Percentiles rank a stretch among this genome's conserved stretches.
Evolutionary conservation across 2,329 filamentous ascomycete genomes (phyloP).

Genomic region (Pestalotiopsis fici): DNA sequence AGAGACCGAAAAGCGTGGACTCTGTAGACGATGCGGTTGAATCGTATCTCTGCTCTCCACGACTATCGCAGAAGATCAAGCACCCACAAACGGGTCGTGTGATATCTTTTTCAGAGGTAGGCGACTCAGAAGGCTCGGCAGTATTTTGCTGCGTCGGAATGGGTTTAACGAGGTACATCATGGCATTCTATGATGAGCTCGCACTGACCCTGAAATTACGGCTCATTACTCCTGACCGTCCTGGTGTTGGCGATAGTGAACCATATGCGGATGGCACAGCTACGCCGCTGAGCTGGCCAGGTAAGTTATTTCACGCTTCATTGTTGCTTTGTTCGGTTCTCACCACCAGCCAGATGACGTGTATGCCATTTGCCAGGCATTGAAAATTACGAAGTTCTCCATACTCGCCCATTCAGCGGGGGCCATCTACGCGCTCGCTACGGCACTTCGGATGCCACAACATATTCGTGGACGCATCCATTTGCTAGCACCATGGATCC

Average conservation of each 20-base stretch:
- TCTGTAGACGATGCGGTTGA: slow-evolving; percentile 88
- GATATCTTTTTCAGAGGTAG: slow-evolving; percentile 96
- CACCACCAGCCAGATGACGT: slow-evolving; percentile 65
- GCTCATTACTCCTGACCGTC: slow-evolving; percentile 90
- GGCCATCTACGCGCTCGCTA: slow-evolving; percentile 96
- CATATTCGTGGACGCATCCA: slow-evolving; percentile 94
- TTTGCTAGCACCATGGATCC: slow-evolving; percentile 94
- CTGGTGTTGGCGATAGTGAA: slow-evolving; percentile 91
- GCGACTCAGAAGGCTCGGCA: slow-evolving; percentile 85
- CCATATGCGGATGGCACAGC: slow-evolving; percentile 78
- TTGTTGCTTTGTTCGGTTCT: slow-evolving; percentile 19
- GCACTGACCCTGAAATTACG: slow-evolving; percentile 85
- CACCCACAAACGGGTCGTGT: slow-evolving; percentile 84
- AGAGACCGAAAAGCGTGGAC: slow-evolving; percentile 77
- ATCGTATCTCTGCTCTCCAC: slow-evolving; percentile 78
- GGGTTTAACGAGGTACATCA: slow-evolving; percentile 94
- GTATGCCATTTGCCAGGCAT: slow-evolving; percentile 85
- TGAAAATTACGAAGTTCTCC: slow-evolving; percentile 95
- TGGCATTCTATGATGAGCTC: slow-evolving; percentile 95
- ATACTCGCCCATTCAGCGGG: slow-evolving; percentile 95
- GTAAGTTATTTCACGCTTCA: slow-evolving; percentile 48
- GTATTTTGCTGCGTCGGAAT: slow-evolving; percentile 98
- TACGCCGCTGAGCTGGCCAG: slow-evolving; percentile 91
- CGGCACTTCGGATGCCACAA: slow-evolving; percentile 91
- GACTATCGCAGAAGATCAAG: slow-evolving; percentile 83